phyloP scores from a whole-genome alignment of 2,329 filamentous ascomycete species.

The Magnaporthiopsis rhizophila region DNA sequence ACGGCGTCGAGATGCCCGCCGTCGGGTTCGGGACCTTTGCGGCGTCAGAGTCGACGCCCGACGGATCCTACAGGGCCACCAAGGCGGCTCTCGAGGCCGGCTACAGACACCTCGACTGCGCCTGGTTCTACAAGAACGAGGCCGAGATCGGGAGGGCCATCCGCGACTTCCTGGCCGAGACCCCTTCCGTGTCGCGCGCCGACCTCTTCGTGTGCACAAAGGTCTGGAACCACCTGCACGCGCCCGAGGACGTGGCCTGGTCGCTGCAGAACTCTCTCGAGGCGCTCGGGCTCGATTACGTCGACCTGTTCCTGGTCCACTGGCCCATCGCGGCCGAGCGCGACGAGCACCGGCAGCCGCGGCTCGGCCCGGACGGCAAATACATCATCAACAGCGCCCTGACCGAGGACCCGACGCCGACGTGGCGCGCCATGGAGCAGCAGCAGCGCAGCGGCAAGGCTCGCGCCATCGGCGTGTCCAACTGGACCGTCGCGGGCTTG shows the following conservation, averaged over 20 bases:
- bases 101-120: slow-evolving; percentile 7
- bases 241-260: slow-evolving; percentile 26
- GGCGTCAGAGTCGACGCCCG: slow-evolving; percentile 14
- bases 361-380: slow-evolving; percentile 2
- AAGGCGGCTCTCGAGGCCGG: slow-evolving; percentile 12
- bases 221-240: slow-evolving; percentile 50
- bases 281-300: slow-evolving; percentile 34
- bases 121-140: slow-evolving; percentile 33
- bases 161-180: slow-evolving; percentile 19
- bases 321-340: slow-evolving; percentile 28
- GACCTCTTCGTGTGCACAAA: slow-evolving; percentile 52
- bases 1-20: slow-evolving; percentile 50
- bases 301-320: slow-evolving; percentile 41
- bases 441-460: slow-evolving; percentile 46
- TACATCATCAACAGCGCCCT: slow-evolving; percentile 5
- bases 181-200: slow-evolving; percentile 32
- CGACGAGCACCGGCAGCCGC: slow-evolving; percentile 4
- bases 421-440: slow-evolving; percentile 54
- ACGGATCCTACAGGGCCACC: slow-evolving; percentile 6
- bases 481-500: slow-evolving; percentile 47
- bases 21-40: slow-evolving; percentile 36
- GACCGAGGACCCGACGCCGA: slow-evolving; percentile 27
- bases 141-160: slow-evolving; percentile 40
- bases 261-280: slow-evolving; percentile 32
- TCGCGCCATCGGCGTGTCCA: slow-evolving; percentile 50